phyloP scores from a whole-genome alignment of 2,329 filamentous ascomycete genomes.

The Verticillium zaregamsianum region DNA sequence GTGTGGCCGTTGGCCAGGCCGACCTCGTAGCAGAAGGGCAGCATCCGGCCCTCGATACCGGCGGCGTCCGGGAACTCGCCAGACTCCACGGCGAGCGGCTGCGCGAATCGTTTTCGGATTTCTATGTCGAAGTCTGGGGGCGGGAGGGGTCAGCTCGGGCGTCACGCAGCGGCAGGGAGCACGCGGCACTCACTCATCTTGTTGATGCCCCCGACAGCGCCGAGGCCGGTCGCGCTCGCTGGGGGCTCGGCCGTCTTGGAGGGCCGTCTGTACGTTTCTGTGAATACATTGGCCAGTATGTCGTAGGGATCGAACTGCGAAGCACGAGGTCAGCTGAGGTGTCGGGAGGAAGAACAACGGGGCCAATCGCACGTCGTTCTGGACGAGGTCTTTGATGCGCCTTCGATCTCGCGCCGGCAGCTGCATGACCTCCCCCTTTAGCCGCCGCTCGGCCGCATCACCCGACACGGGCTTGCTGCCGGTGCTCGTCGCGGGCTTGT shows the following conservation, averaged over 20 bases:
- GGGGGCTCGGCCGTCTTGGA: slow-evolving; percentile 55
- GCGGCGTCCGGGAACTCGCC: slow-evolving; percentile 66
- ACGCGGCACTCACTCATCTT: slow-evolving; percentile 63
- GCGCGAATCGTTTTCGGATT: slow-evolving; percentile 61
- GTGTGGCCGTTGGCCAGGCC: slow-evolving; percentile 57
- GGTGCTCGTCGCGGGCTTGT: slow-evolving; percentile 55
- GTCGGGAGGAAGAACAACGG: background rate
- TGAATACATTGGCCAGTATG: slow-evolving; percentile 46
- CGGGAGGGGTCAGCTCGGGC: background rate
- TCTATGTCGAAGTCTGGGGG: slow-evolving; percentile 59
- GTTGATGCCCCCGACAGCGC: slow-evolving; percentile 44
- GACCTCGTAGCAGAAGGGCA: slow-evolving; percentile 64
- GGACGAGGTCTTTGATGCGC: slow-evolving; percentile 60
- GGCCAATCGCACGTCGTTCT: slow-evolving; percentile 52
- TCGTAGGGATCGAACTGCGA: slow-evolving; percentile 51
- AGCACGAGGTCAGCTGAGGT: background rate
- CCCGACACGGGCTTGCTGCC: slow-evolving; percentile 60
- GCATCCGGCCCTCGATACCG: slow-evolving; percentile 60
- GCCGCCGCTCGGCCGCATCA: slow-evolving; percentile 59
- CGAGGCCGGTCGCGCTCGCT: slow-evolving; percentile 58
- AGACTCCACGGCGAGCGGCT: slow-evolving; percentile 62
- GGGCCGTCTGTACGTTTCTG: slow-evolving; percentile 43
- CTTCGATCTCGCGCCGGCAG: slow-evolving; percentile 62
- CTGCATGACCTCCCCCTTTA: slow-evolving; percentile 69
- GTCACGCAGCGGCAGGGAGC: too few species aligned